Conservation (phyloP, 2,329 filamentous ascomycete genomes). For the Cercospora sesami region DNA sequence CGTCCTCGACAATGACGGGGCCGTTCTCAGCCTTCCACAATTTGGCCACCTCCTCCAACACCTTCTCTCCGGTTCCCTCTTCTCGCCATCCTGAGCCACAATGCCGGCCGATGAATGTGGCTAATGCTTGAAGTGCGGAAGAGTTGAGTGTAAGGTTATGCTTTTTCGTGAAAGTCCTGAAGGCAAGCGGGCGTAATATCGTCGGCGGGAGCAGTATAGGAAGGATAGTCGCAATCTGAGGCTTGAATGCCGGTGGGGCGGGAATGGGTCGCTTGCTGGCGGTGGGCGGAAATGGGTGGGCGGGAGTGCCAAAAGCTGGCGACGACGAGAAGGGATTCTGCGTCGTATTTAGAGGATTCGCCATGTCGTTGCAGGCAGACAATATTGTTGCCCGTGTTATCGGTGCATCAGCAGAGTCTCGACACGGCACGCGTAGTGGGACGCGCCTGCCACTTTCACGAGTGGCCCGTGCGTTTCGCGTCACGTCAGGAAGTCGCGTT, state of each 20-base stretch:
- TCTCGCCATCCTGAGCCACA: conserved; percentile 97
- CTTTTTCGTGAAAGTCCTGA: conserved; percentile 95
- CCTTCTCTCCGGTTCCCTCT: conserved; percentile 86
- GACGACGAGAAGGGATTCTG: conserved; percentile 68
- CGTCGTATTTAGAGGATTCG: conserved; percentile 14
- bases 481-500: conserved; percentile 4
- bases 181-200: conserved; percentile 84
- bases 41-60: conserved; percentile 87
- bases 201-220: conserved; percentile 87
- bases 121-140: conserved; percentile 78
- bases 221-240: conserved; percentile 66
- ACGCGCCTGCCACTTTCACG: conserved; percentile 8
- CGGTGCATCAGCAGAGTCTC: neutral
- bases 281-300: conserved; percentile 62
- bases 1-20: conserved; percentile 85
- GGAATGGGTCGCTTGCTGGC: conserved; percentile 47
- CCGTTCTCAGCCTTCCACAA: conserved; percentile 89
- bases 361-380: conserved; percentile 11
- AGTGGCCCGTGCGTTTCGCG: conserved; percentile 5
- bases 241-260: conserved; percentile 50
- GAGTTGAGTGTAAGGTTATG: conserved; percentile 91
- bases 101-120: conserved; percentile 85
- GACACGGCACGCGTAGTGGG: conserved; percentile 1
- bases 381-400: neutral
- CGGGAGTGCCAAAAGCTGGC: conserved; percentile 83